phyloP scores from a whole-genome alignment of 2,329 filamentous ascomycete genomes.

The Aquanectria penicillioides region DNA sequence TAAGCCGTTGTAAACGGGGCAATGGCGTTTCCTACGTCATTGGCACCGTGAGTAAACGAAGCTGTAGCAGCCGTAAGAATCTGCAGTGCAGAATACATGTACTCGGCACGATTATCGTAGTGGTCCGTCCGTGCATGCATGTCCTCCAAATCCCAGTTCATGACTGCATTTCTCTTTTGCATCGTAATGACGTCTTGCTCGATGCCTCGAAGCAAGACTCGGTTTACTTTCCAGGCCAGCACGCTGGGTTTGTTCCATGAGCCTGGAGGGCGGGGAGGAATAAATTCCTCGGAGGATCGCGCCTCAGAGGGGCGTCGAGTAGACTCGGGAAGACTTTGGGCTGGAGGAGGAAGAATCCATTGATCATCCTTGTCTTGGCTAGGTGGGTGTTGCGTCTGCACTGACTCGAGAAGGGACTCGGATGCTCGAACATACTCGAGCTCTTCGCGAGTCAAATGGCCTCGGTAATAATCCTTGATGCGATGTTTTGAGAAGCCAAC shows the following conservation, averaged over 20 bases:
- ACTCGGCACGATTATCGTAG: slow-evolving; percentile 64
- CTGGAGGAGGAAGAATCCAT: slow-evolving; percentile 46
- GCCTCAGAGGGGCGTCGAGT: slow-evolving; percentile 21
- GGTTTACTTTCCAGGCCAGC: slow-evolving; percentile 52
- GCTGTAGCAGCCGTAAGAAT: slow-evolving; percentile 63
- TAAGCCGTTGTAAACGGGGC: slow-evolving; percentile 64
- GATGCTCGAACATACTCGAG: slow-evolving; percentile 51
- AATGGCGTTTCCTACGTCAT: slow-evolving; percentile 64
- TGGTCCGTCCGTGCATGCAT: slow-evolving; percentile 60
- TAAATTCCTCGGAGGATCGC: slow-evolving; percentile 33
- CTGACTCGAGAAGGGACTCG: slow-evolving; percentile 46
- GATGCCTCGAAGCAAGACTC: slow-evolving; percentile 56
- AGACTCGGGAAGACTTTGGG: slow-evolving; percentile 29
- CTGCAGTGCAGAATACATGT: slow-evolving; percentile 60
- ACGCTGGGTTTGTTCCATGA: slow-evolving; percentile 54
- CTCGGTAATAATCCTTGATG: slow-evolving; percentile 60
- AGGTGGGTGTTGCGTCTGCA: slow-evolving; percentile 40
- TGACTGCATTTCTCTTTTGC: slow-evolving; percentile 58
- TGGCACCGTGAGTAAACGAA: slow-evolving; percentile 66
- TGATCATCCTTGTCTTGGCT: slow-evolving; percentile 44
- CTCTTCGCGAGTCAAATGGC: slow-evolving; percentile 58
- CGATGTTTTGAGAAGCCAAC: slow-evolving; percentile 53
- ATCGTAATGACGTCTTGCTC: slow-evolving; percentile 59
- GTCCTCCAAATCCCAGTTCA: slow-evolving; percentile 58
- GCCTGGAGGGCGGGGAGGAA: slow-evolving; percentile 48